These are phyloP conservation scores for Oryza punctata DNA, from an alignment of 176 grass and related monocot genomes.

Conservation along the genomic window DNA sequence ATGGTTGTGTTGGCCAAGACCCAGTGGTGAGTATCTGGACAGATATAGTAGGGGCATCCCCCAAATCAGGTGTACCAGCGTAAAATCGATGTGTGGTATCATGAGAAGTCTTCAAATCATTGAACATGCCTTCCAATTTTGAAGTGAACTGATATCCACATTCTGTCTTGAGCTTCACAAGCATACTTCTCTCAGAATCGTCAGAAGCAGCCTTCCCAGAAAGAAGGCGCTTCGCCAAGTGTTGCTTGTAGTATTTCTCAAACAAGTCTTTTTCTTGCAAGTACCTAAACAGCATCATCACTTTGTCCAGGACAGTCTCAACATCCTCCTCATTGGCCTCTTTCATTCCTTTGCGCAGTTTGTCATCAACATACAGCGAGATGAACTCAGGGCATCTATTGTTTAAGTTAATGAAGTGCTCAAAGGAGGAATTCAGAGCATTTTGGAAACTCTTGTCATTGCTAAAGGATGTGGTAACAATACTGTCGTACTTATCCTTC, in stretches of 20 bases:
- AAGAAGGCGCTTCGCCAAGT: slow-evolving; percentile 71
- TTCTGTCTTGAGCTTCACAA: slow-evolving; percentile 79
- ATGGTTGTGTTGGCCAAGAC: slow-evolving; percentile 81
- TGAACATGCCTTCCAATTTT: slow-evolving; percentile 87
- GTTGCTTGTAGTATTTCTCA: slow-evolving; percentile 87
- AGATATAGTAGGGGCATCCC: slow-evolving; percentile 55
- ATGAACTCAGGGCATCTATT: slow-evolving; percentile 86
- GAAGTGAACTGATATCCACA: slow-evolving; percentile 90
- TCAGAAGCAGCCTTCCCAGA: slow-evolving; percentile 66
- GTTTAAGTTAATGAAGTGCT: slow-evolving; percentile 84
- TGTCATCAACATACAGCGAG: slow-evolving; percentile 84
- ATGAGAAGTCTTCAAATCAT: slow-evolving; percentile 66
- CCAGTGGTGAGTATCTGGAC: slow-evolving; percentile 88
- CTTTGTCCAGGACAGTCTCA: slow-evolving; percentile 69
- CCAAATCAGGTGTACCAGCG: slow-evolving; percentile 42
- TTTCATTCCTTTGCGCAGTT: slow-evolving; percentile 80
- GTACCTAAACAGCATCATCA: slow-evolving; percentile 86
- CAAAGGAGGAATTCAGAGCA: slow-evolving; percentile 77
- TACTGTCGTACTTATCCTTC: slow-evolving; percentile 78
- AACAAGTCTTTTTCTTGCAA: slow-evolving; percentile 90
- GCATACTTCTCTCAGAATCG: slow-evolving; percentile 79
- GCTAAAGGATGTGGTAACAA: slow-evolving; percentile 66
- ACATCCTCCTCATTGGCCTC: slow-evolving; percentile 78
- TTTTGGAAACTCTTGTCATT: slow-evolving; percentile 84
- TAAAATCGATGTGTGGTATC: slow-evolving; percentile 80